These are phyloP conservation scores for Parastagonospora nodorum DNA, from an alignment of 2,329 filamentous ascomycete species.

Conservation along the genomic window DNA sequence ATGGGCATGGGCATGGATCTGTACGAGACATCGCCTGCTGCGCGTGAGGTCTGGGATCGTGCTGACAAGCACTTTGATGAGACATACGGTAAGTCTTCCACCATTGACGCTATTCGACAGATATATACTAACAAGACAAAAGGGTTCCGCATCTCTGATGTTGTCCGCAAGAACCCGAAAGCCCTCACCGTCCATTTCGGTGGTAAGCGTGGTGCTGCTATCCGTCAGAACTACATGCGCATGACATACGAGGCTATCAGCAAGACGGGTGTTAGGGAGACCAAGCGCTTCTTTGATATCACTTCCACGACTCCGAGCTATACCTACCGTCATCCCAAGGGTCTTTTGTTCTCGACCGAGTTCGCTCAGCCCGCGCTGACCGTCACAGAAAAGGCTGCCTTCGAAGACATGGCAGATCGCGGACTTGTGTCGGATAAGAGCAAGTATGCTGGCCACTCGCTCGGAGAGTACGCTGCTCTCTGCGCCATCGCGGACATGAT, in stretches of 20 bases:
- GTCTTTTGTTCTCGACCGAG: conserved; percentile 25
- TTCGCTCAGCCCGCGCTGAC: conserved; percentile 28
- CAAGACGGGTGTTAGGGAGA: conserved; percentile 10
- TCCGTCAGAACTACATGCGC: conserved; percentile 44
- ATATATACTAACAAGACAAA: no score
- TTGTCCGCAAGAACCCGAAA: conserved; percentile 48
- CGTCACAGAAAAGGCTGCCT: conserved; percentile 10
- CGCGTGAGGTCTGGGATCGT: conserved; percentile 60
- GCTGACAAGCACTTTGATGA: conserved; percentile 43
- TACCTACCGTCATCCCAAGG: conserved; percentile 15
- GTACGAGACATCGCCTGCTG: conserved; percentile 40
- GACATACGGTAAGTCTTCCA: conserved; percentile 35
- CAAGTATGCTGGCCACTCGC: conserved; percentile 3
- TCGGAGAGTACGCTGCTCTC: conserved; percentile 21
- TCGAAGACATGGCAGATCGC: conserved; percentile 7
- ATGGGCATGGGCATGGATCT: conserved; percentile 52
- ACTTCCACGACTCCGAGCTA: conserved; percentile 12
- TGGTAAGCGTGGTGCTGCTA: conserved; percentile 36
- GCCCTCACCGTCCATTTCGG: conserved; percentile 46
- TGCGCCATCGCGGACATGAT: conserved; percentile 16
- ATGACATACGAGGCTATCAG: conserved; percentile 15
- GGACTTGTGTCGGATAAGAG: conserved; percentile 3
- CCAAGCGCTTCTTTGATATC: conserved; percentile 19
- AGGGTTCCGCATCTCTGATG: conserved; percentile 42
- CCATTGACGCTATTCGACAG: no score